Conservation (phyloP, 2,329 filamentous ascomycete genomes). For the Decorospora gaudefroyi region DNA sequence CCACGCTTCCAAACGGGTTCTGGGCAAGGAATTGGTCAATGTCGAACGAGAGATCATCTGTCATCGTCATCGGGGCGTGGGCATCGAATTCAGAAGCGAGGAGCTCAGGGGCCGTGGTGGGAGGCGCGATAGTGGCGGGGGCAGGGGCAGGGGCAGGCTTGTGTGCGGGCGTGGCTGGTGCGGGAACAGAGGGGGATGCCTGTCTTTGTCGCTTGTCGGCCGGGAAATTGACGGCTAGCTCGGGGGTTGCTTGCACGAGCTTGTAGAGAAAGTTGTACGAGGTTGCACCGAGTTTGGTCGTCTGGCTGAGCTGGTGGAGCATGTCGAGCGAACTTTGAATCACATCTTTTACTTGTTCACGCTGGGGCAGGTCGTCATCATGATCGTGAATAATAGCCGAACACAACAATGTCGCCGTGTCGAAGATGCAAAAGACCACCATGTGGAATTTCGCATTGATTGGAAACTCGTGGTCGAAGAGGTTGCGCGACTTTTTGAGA, state of each 20-base stretch:
- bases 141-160: conserved; percentile 3
- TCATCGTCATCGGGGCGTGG: conserved; percentile 3
- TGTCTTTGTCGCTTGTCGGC: conserved; percentile 27
- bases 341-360: conserved; percentile 49
- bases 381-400: conserved; percentile 58
- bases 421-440: conserved; percentile 57
- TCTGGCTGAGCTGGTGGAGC: conserved; percentile 37
- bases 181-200: conserved; percentile 2
- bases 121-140: neutral
- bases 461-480: conserved; percentile 54
- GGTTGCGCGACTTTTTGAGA: conserved; percentile 47
- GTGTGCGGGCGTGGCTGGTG: neutral
- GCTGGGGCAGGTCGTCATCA: conserved; percentile 49
- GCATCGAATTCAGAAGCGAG: neutral
- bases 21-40: conserved; percentile 38
- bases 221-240: conserved; percentile 20
- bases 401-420: conserved; percentile 57
- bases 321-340: conserved; percentile 44
- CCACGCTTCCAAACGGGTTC: conserved; percentile 28
- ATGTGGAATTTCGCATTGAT: conserved; percentile 57
- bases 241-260: conserved; percentile 36
- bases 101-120: neutral
- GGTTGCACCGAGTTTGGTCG: conserved; percentile 36
- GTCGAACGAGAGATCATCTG: conserved; percentile 33
- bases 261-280: conserved; percentile 42